Base-by-base conservation (phyloP, 176 grass and related monocot species). In the Rhynchospora breviuscula region DNA sequence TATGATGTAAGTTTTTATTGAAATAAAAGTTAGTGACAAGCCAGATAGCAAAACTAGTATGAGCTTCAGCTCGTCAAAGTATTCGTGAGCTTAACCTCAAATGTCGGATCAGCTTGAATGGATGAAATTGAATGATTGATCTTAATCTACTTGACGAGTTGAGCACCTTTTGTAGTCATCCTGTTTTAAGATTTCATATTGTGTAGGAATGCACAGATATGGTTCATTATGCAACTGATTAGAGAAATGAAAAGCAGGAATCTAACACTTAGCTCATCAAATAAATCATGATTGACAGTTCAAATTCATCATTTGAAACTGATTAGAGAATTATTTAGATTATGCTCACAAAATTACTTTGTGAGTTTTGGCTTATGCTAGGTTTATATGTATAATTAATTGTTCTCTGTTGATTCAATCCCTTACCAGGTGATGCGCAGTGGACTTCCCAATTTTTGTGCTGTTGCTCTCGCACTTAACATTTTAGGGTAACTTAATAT, bases 391-490 rank as follows among this genome's bases (percentile, higher is more conserved):
- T 82, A 17, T 66, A 82, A 31, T 81, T 44, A 62, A 63, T 43
- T 40, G 21, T 26, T 58, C 31, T 92, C 58, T 78, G 76, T 59
- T 86, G 23, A 81, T 67, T 76, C 19, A 66, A 80, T 71, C 82
- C 26, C 29, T 29, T 87, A 81, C 79, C 89, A 99, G 96, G 96
- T 99, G 87, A 90, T 95, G 89, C 89, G 93, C 81, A 99, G 96
- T 90, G 96, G 96, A 59, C 88, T 99, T 89, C 93, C 96, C 35
- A 99, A 99, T 85, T 99, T 99, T 83, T 95, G 89, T 86, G 96
- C 96, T 51, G 96, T 99, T 82, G 96, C 96, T 79, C 87, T 99
- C 86, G 96, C 96, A 87, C 93, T 99, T 18, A 68, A 93, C 78
- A 87, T 87, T 83, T 87, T 99, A 86, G 96, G 96, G 96, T 99